Conservation (phyloP, 495 filamentous ascomycete genomes). For the Halenospora varia region DNA sequence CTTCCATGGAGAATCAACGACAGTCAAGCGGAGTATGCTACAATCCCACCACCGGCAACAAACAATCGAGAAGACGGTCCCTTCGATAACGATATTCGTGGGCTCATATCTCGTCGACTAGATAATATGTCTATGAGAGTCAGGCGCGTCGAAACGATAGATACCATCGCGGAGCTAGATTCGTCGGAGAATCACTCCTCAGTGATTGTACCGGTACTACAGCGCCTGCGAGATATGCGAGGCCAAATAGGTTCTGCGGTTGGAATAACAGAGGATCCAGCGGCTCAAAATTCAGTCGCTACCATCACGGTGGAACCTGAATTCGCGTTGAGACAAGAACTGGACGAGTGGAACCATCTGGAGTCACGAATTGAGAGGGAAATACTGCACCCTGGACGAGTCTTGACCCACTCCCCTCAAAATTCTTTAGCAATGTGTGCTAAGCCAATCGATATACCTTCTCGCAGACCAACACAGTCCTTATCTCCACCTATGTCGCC, state of each 20-base stretch:
- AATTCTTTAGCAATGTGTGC: background rate
- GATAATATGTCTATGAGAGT: slow-evolving; percentile 15
- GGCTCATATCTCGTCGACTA: slow-evolving; percentile 4
- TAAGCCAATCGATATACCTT: slow-evolving; percentile 2
- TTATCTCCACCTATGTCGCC: background rate
- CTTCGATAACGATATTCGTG: slow-evolving; percentile 4
- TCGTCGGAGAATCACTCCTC: background rate
- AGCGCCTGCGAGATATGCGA: slow-evolving; percentile 4
- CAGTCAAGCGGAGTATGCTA: no score
- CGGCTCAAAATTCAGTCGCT: background rate
- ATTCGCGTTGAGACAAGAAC: slow-evolving; percentile 5
- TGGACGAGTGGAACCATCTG: slow-evolving; percentile 8
- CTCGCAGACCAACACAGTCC: background rate
- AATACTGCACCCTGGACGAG: slow-evolving; percentile 6
- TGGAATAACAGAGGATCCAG: background rate
- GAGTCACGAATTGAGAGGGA: slow-evolving; percentile 10
- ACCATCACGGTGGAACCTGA: background rate
- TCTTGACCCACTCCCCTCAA: background rate
- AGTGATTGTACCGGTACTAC: background rate
- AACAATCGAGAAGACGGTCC: no score
- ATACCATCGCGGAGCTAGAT: slow-evolving; percentile 6
- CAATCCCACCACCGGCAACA: no score
- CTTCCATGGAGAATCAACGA: background rate
- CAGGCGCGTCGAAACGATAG: slow-evolving; percentile 7
- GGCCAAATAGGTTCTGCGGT: slow-evolving; percentile 8